Percentiles rank a stretch among this genome's conserved stretches.
These are phyloP conservation scores for Venturia pyrina DNA, from an alignment of 2,329 filamentous ascomycete genomes.

Conservation along the genomic window DNA sequence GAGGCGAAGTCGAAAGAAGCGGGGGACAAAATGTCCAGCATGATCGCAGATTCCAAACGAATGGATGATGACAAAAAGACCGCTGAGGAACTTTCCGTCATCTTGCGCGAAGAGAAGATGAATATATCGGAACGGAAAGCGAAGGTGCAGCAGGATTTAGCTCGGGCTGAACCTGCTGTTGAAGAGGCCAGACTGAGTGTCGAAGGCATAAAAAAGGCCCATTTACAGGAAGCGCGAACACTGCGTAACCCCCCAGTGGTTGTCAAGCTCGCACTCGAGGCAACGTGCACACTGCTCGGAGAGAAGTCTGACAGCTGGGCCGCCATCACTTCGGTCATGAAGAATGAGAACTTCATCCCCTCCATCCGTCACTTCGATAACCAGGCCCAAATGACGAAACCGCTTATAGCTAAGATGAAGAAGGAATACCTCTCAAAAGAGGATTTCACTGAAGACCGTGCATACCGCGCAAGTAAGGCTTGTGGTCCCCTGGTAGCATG, in stretches of 20 bases:
- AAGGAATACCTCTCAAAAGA: slow-evolving; percentile 85
- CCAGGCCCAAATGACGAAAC: slow-evolving; percentile 83
- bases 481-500: slow-evolving; percentile 95
- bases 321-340: slow-evolving; percentile 76
- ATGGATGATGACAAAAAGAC: slow-evolving; percentile 84
- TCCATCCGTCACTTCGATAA: slow-evolving; percentile 98
- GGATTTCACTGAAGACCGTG: slow-evolving; percentile 92
- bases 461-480: slow-evolving; percentile 91
- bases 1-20: slow-evolving; percentile 92
- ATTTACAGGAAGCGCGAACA: slow-evolving; percentile 92
- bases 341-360: slow-evolving; percentile 91
- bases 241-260: slow-evolving; percentile 88
- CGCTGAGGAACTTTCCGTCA: slow-evolving; percentile 79
- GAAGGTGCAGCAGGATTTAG: slow-evolving; percentile 79
- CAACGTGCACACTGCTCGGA: slow-evolving; percentile 90
- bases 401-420: slow-evolving; percentile 76
- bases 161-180: slow-evolving; percentile 85
- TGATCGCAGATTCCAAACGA: slow-evolving; percentile 92
- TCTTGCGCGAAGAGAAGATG: slow-evolving; percentile 79
- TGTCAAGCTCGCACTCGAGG: slow-evolving; percentile 85
- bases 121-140: slow-evolving; percentile 76
- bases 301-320: slow-evolving; percentile 80
- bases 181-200: slow-evolving; percentile 90
- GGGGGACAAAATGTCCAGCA: slow-evolving; percentile 92
- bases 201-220: slow-evolving; percentile 95